Percentiles rank a stretch among this genome's conserved stretches.
Conservation (phyloP, 1,284 basidiomycete genomes). For the Ceratobasidium sp. region DNA sequence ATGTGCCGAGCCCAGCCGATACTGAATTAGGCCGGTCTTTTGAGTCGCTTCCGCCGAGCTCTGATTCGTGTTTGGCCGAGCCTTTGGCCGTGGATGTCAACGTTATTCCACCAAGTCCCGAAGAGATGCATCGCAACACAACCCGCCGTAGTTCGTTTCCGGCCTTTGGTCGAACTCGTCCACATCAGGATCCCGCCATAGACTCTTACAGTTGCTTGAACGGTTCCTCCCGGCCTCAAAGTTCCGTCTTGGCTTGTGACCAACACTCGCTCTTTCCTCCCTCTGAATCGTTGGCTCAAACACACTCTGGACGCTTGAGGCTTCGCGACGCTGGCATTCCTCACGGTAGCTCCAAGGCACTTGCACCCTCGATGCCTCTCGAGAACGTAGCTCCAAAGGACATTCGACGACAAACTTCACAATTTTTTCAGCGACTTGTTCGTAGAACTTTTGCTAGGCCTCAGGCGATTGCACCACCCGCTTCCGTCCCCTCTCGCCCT, state of each 20-base stretch:
- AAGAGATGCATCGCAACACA: not conserved
- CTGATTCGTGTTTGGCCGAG: not conserved
- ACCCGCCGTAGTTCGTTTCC: not conserved
- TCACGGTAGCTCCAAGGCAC: conserved; percentile 17
- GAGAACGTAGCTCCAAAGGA: not conserved
- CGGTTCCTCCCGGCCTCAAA: not conserved
- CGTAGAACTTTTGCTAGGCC: conserved; percentile 14
- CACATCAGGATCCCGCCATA: not conserved
- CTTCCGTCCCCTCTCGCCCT: not conserved
- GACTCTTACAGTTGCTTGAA: not conserved
- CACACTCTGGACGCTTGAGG: conserved; percentile 2
- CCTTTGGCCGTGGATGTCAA: not conserved
- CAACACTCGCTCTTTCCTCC: conserved; percentile 22
- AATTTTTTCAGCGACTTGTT: conserved; percentile 12
- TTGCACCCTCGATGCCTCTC: conserved; percentile 10
- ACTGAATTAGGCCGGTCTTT: not conserved
- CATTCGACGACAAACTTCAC: not conserved
- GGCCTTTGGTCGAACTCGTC: not conserved
- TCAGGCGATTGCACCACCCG: no score
- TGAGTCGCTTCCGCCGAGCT: not conserved
- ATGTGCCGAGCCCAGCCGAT: not conserved
- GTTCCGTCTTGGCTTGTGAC: conserved; percentile 9
- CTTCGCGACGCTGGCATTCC: conserved; percentile 27
- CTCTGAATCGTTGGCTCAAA: conserved; percentile 10
- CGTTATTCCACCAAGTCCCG: conserved; percentile 6